Evolutionary conservation across 768 basidiomycete genomes (phyloP), one percentile per base, ranked within the genome.

Genomic region (Boletus rubropictus): DNA sequence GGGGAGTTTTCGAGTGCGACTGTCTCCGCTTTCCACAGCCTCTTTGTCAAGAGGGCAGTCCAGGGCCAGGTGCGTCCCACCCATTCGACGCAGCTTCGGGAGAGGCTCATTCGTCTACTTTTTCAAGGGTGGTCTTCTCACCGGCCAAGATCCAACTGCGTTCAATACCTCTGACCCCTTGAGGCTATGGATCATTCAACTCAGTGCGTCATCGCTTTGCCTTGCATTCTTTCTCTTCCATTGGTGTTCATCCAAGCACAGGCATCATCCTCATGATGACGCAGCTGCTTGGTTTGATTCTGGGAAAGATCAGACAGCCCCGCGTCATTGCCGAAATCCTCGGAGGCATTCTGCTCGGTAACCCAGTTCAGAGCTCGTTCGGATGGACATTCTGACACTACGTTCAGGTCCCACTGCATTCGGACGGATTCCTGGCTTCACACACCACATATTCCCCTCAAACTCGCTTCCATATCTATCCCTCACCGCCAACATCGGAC

Each of bases 311-410:
- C 29, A 81, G 80, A 28, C 94, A 97, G 59, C 95, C 95, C 2
- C 75, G 84, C n/a, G 94, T 97, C 50, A 91, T 96, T 43, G 82
- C 92, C 34, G 94, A 97, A 64, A 86, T 96, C 49, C 79, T 97
- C 46, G 90, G 84, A 0, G 95, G 95, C 18, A 82, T 98, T 53
- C 58, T 97, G 18, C 76, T 97, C 10, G 93, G 92, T 34, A 37
- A 20, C 14, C 17, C 69, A 67, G 0, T 69, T 9, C 11, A 3
- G 4, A 15, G 3, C n/a, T 9, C 12, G 1, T 89, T 35, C 10
- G 5, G 5, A 62, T 15, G 1, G 82, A 86, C 7, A 87, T 89
- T 29, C 45, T 52, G 8, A 54, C 34, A 4, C 11, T 17, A 11
- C 3, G 0, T n/a, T 17, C 39, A 31, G 66, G 64, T 6, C 75